Conservation (phyloP, 768 basidiomycete genomes). For the Mycena rosella region DNA sequence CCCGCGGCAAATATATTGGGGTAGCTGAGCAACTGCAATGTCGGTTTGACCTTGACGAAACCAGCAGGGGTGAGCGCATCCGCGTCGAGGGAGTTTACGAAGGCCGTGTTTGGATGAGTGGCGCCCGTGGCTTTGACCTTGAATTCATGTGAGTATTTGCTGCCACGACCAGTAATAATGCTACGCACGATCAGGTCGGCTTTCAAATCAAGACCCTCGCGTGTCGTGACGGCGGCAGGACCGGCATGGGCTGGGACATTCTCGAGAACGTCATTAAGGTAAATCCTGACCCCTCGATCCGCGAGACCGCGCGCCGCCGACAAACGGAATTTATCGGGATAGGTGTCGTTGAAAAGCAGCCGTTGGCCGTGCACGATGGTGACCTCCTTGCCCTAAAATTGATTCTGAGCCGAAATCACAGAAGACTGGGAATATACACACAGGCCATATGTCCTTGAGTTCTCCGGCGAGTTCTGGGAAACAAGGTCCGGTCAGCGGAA, state of each 20-base stretch:
- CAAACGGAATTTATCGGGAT: conserved; percentile 58
- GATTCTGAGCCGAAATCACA: not conserved
- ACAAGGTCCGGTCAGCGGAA: not conserved
- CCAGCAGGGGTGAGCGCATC: conserved; percentile 53
- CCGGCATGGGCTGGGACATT: conserved; percentile 44
- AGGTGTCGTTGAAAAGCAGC: conserved; percentile 58
- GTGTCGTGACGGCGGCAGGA: conserved; percentile 50
- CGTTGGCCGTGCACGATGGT: conserved; percentile 60
- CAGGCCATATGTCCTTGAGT: conserved; percentile 39
- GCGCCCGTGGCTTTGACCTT: conserved; percentile 34
- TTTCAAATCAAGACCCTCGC: conserved; percentile 50
- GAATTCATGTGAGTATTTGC: not conserved
- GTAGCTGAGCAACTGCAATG: conserved; percentile 66
- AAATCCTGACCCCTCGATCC: conserved; percentile 49
- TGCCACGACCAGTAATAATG: not conserved
- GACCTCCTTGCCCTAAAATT: conserved; percentile 44
- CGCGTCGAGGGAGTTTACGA: conserved; percentile 43
- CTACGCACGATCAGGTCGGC: conserved; percentile 60
- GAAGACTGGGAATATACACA: not conserved
- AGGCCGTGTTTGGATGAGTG: conserved; percentile 50
- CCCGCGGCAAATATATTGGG: conserved; percentile 74
- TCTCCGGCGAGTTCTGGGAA: conserved; percentile 42
- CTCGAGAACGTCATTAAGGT: conserved; percentile 57
- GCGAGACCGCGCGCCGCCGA: conserved; percentile 50
- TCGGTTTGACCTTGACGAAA: conserved; percentile 65